phyloP scores from a whole-genome alignment of 352 stramenopile genomes.

The Globisporangium sylvaticum region DNA sequence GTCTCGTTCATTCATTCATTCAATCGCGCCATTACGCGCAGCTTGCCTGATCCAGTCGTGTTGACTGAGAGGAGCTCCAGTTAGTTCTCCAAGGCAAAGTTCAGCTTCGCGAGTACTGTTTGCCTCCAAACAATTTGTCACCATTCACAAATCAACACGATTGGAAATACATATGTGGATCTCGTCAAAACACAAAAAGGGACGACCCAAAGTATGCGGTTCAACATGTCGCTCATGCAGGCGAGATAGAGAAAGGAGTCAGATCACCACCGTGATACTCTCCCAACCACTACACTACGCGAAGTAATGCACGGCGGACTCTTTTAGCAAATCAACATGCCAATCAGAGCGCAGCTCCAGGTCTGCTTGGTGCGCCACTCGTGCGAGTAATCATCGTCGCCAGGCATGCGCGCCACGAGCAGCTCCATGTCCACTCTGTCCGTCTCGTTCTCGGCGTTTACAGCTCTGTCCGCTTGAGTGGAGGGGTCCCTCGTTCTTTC shows the following conservation, averaged over 20 bases:
- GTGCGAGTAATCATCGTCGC: background rate
- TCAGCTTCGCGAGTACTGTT: background rate
- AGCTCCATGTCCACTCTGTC: background rate
- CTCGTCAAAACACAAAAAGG: background rate
- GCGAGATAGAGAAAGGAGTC: background rate
- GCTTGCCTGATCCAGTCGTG: background rate
- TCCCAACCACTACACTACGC: no score
- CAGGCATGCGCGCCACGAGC: background rate
- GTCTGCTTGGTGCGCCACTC: background rate
- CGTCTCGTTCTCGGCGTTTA: background rate
- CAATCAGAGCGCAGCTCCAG: background rate
- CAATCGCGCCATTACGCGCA: background rate
- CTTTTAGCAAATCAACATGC: background rate
- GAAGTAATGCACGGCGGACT: background rate
- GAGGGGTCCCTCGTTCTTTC: background rate
- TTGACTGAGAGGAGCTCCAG: background rate
- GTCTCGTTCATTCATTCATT: no score
- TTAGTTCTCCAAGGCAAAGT: background rate
- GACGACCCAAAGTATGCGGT: background rate
- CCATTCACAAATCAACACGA: background rate
- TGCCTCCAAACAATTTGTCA: background rate
- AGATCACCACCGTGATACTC: background rate
- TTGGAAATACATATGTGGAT: background rate
- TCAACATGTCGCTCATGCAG: slow-evolving; percentile 2
- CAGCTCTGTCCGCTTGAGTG: background rate